Evolutionary conservation across 352 stramenopile species (phyloP).

Genomic region (Peronospora belbahrii): DNA sequence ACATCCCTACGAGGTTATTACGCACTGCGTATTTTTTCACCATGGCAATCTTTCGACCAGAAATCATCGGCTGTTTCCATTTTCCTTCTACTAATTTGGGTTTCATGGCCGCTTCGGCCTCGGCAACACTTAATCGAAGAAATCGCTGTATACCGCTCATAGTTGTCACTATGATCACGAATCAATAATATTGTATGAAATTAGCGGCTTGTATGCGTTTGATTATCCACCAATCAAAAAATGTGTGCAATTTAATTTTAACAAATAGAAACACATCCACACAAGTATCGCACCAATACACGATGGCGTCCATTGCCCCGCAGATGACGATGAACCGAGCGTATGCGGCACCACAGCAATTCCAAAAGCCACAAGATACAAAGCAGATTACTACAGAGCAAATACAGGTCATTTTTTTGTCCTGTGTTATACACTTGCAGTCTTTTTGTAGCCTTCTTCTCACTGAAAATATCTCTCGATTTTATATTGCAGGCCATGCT

Average conservation of each 20-base stretch:
- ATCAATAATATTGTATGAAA: conserved; percentile 5
- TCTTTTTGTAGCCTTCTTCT: neutral
- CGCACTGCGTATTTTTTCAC: conserved; percentile 75
- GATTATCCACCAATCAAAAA: conserved; percentile 25
- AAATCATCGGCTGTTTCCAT: conserved; percentile 79
- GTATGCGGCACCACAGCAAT: conserved; percentile 18
- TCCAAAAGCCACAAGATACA: conserved; percentile 25
- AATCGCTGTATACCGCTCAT: conserved; percentile 56
- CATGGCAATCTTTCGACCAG: conserved; percentile 68
- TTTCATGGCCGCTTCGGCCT: conserved; percentile 76
- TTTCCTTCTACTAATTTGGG: conserved; percentile 71
- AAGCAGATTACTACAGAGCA: conserved; percentile 78
- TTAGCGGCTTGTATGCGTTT: conserved; percentile 13
- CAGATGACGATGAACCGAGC: conserved; percentile 32
- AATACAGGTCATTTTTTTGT: conserved; percentile 56
- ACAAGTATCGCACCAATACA: neutral
- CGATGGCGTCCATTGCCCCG: conserved; percentile 15
- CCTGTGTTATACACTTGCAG: too few species aligned
- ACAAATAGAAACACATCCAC: conserved; percentile 2
- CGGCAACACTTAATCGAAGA: conserved; percentile 57
- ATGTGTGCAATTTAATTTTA: conserved; percentile 6
- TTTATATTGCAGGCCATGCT: conserved; percentile 59
- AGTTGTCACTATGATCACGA: neutral
- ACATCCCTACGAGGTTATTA: conserved; percentile 66
- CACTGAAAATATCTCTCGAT: neutral